Conservation (phyloP, 2,329 filamentous ascomycete genomes). For the Fusarium floridanum region DNA sequence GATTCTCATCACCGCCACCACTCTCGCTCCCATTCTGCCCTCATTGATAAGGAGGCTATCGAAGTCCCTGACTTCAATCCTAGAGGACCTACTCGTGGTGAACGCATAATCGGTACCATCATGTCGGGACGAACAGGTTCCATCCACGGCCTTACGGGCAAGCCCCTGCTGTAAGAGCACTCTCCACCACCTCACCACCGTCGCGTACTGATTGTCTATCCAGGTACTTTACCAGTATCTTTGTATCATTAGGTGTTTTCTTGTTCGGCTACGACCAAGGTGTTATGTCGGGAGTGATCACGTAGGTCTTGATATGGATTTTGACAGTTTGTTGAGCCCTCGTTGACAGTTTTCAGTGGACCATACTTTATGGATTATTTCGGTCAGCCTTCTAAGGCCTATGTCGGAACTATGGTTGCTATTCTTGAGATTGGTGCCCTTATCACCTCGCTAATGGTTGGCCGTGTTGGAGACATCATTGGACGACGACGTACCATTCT, state of each 20-base stretch:
- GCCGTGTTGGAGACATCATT: conserved; percentile 90
- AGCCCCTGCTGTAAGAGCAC: conserved; percentile 82
- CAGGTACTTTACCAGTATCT: conserved; percentile 95
- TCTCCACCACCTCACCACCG: not conserved
- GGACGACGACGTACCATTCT: conserved; percentile 91
- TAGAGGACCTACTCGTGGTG: conserved; percentile 72
- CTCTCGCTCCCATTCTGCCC: conserved; percentile 56
- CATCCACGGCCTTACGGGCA: conserved; percentile 94
- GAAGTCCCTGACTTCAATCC: conserved; percentile 78
- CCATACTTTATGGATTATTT: conserved; percentile 93
- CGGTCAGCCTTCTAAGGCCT: conserved; percentile 84
- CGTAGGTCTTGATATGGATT: conserved; percentile 59
- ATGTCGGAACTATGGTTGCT: conserved; percentile 97
- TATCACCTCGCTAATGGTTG: conserved; percentile 87
- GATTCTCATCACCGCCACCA: conserved; percentile 56
- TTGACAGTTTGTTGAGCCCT: not conserved
- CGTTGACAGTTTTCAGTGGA: conserved; percentile 70
- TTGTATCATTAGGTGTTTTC: conserved; percentile 88
- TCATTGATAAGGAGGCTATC: conserved; percentile 81
- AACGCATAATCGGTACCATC: conserved; percentile 82
- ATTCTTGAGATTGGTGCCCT: conserved; percentile 96
- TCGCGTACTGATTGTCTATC: conserved; percentile 31
- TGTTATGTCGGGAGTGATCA: conserved; percentile 83
- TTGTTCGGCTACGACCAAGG: conserved; percentile 92
- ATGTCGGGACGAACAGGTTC: conserved; percentile 85